phyloP scores from a whole-genome alignment of 192 early-diverging fungal genomes.

The Entophlyctis luteolus region DNA sequence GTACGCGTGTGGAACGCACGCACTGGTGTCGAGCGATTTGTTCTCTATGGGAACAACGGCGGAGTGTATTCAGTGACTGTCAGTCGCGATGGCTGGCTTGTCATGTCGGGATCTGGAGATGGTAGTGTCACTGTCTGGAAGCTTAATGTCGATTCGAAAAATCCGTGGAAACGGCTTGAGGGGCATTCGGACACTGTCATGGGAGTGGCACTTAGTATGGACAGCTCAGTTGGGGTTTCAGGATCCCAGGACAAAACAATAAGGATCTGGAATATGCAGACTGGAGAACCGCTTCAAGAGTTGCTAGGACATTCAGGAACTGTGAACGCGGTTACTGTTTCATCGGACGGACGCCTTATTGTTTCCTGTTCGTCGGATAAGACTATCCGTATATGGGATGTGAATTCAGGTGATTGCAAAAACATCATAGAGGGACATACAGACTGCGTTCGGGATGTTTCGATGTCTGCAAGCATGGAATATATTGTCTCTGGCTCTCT shows the following conservation, averaged over 20 bases:
- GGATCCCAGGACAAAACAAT: not conserved
- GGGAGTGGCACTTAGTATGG: conserved; percentile 13
- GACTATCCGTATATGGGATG: conserved; percentile 70
- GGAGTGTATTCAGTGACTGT: not conserved
- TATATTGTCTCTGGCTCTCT: conserved; percentile 78
- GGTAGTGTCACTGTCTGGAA: not conserved
- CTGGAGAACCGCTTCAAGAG: not conserved
- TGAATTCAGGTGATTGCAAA: conserved; percentile 53
- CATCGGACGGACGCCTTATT: not conserved
- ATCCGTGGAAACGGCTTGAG: not conserved
- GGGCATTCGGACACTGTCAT: conserved; percentile 6
- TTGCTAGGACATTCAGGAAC: conserved; percentile 34
- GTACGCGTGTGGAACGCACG: conserved; percentile 26
- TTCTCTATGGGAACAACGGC: conserved; percentile 11
- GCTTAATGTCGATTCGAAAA: not conserved
- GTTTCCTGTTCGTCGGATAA: conserved; percentile 31
- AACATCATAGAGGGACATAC: conserved; percentile 45
- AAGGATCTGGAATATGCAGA: conserved; percentile 26
- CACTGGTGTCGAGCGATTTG: conserved; percentile 4
- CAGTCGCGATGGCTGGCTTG: not conserved
- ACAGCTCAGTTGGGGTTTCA: not conserved
- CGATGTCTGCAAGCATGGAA: conserved; percentile 64
- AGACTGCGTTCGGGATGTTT: conserved; percentile 1
- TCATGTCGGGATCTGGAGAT: conserved; percentile 1
- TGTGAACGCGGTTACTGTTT: not conserved